Conservation (phyloP, 306 rosid species). For the Senna tora region DNA sequence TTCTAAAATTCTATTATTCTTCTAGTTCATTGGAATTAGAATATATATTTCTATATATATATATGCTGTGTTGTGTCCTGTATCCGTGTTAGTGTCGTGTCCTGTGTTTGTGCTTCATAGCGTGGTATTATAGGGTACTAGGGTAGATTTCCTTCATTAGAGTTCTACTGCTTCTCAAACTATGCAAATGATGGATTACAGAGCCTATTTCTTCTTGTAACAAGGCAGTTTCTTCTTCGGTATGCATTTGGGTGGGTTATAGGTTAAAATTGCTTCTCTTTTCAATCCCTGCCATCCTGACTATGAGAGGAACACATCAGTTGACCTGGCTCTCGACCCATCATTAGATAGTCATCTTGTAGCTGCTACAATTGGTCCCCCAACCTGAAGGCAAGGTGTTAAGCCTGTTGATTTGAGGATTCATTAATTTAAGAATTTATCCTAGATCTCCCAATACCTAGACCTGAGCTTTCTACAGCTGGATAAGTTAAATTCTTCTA, state of each 20-base stretch:
- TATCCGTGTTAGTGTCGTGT: no score
- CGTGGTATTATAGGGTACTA: no score
- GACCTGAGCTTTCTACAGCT: neutral
- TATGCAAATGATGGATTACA: neutral
- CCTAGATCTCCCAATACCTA: constrained; percentile 37
- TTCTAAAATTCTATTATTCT: no score
- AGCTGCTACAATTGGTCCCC: constrained; percentile 36
- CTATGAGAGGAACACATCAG: constrained; percentile 1
- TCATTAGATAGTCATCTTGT: neutral
- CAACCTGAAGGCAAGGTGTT: constrained; percentile 19
- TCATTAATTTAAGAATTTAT: constrained; percentile 12
- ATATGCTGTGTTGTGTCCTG: no score
- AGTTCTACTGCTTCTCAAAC: neutral
- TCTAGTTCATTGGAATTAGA: no score
- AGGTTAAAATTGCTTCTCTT: neutral
- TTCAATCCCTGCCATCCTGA: constrained; percentile 18
- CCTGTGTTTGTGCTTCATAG: no score
- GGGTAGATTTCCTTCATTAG: neutral
- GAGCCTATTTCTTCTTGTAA: neutral
- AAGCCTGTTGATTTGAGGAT: constrained; percentile 24
- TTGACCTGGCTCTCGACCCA: neutral
- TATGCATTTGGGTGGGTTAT: neutral
- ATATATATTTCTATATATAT: no score
- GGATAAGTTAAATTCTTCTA: neutral
- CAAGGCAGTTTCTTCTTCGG: no score